Evolutionary conservation across 345 rosid genomes (phyloP), one percentile per base, ranked within the genome.

Genomic region (Eucalyptus cloeziana): DNA sequence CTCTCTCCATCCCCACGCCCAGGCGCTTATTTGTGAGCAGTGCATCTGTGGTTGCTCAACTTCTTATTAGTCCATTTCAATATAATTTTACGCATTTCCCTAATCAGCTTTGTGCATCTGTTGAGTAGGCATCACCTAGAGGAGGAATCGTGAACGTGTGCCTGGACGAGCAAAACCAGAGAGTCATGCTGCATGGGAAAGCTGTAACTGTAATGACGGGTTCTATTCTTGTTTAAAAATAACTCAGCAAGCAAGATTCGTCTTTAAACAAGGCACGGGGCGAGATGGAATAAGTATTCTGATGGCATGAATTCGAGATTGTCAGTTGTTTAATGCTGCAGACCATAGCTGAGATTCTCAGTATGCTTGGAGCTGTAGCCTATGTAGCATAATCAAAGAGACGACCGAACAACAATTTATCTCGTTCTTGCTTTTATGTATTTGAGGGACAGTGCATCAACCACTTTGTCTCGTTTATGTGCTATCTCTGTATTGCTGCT

Each of bases 181-280:
- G 87, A 86, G 96, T 97, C 91, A 86, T 91, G 87, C 93, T 96
- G 83, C 94, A 91, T 86, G 99, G 60, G 60, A 21, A 54, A 89
- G 95, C 98, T 44, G 91, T 93, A 7, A 93, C 92, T 86, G 94
- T 95, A 44, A 97, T 95, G 97, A 92, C 93, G 90, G 97, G 99
- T 88, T 91, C 91, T 87, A 85, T 95, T 87, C 89, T 95, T 51
- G 97, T 93, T 81, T 97, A 91, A 90, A 54, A 44, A 54, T n/a
- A 37, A 10, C 47, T 22, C 58, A 45, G 52, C 58, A 69, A 69
- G 49, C 43, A 49, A 54, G 60, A 86, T n/a, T 69, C 27, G 24
- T 33, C 24, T 69, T 8, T 69, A 17, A 8, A 33, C 24, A 37
- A 7, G 80, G 13, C 43, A 69, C 24, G 2, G 44, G 80, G 44